A percentile compares a stretch with the other conserved stretches of the same genome.
These are phyloP conservation scores for Penicillium sclerotigenum DNA, from an alignment of 2,329 filamentous ascomycete species.

Conservation along the genomic window DNA sequence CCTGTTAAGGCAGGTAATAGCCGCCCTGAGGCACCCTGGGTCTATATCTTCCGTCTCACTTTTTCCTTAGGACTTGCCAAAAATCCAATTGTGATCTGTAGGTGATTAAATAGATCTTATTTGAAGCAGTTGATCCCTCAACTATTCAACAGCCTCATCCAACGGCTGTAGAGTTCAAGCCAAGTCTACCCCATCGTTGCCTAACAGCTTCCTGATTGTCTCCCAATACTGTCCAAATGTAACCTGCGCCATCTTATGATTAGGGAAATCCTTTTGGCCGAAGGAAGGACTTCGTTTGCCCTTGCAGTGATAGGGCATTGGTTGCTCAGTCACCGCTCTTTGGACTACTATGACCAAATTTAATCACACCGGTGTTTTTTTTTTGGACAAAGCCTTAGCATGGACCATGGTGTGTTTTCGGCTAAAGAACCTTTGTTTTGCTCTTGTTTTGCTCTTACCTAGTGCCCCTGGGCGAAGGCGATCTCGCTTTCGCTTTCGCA, in stretches of 20 bases:
- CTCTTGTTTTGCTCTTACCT: too few species aligned
- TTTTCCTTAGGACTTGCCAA: background rate
- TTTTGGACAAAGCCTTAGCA: background rate
- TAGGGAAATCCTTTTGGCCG: background rate
- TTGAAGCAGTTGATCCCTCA: background rate
- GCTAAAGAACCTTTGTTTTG: background rate
- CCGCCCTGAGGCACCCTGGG: background rate
- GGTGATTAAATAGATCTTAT: background rate
- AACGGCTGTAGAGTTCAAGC: background rate
- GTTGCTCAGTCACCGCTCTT: slow-evolving; percentile 5
- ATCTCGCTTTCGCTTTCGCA: background rate
- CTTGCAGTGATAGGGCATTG: slow-evolving; percentile 2
- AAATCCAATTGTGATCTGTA: background rate
- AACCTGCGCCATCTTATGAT: background rate
- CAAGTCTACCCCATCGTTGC: background rate
- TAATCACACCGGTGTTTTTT: background rate
- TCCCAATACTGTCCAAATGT: background rate
- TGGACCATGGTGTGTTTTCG: background rate
- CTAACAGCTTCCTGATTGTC: background rate
- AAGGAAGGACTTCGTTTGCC: background rate
- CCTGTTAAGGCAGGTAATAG: background rate
- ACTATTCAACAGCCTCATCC: background rate
- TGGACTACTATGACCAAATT: background rate
- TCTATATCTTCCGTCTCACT: background rate
- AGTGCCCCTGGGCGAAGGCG: too few species aligned